A percentile compares a stretch with the other conserved stretches of the same genome.
Conservation (phyloP, 441 rosid species). For the Lagerstroemia fauriei region DNA sequence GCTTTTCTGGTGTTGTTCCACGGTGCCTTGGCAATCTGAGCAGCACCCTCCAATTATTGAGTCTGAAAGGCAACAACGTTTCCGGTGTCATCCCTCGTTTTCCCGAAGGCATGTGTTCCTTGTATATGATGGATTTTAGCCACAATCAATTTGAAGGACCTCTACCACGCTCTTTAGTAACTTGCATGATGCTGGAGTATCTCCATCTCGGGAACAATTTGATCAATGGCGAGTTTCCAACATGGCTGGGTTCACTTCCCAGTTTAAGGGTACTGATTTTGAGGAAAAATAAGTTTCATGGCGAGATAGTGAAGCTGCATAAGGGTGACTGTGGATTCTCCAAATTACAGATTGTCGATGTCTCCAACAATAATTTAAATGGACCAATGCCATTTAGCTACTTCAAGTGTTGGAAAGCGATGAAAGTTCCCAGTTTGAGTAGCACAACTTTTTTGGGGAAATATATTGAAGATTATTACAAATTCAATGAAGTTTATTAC, state of each 20-base stretch:
- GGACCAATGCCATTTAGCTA: slow-evolving; percentile 1
- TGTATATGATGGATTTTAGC: slow-evolving; percentile 20
- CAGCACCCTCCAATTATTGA: background rate
- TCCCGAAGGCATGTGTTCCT: background rate
- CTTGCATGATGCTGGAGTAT: slow-evolving; percentile 3
- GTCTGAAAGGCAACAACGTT: background rate
- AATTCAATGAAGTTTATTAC: slow-evolving; percentile 9
- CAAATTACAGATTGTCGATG: slow-evolving; percentile 10
- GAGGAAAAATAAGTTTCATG: slow-evolving; percentile 12
- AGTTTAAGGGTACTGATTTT: slow-evolving; percentile 11
- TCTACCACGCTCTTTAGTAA: slow-evolving; percentile 1
- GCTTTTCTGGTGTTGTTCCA: background rate
- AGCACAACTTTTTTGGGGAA: background rate
- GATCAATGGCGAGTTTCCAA: slow-evolving; percentile 8
- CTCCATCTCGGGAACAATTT: background rate
- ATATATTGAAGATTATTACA: no score
- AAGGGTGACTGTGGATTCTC: background rate
- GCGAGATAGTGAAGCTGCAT: slow-evolving; percentile 10
- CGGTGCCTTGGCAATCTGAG: slow-evolving; percentile 9
- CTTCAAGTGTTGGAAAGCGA: slow-evolving; percentile 9
- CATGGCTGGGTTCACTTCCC: slow-evolving; percentile 16
- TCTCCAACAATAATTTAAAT: slow-evolving; percentile 4
- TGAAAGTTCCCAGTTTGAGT: background rate
- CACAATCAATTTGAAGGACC: slow-evolving; percentile 15
- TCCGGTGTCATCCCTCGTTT: slow-evolving; percentile 4